A percentile compares a stretch with the other conserved stretches of the same genome.
Conservation (phyloP, 2,329 filamentous ascomycete species). For the Ophiostoma pallidulum region DNA sequence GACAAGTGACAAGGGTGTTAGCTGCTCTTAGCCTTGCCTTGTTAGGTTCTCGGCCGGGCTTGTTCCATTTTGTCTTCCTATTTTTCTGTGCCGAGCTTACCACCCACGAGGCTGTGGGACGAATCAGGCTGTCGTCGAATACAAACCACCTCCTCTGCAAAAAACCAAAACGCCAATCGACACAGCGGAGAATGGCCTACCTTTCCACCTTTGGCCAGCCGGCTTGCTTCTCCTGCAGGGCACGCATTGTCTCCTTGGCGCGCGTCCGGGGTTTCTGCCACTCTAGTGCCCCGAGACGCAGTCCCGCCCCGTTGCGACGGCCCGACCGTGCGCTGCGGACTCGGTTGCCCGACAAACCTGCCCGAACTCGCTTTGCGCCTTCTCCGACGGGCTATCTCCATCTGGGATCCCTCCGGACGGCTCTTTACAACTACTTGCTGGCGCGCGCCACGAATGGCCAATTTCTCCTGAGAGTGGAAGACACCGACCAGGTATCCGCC, state of each 20-base stretch:
- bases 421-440: constrained; percentile 91
- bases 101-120: no score
- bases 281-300: not conserved
- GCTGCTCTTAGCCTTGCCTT: no score
- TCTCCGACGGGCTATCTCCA: constrained; percentile 93
- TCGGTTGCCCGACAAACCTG: constrained; percentile 41
- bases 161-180: no score
- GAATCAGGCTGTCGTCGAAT: no score
- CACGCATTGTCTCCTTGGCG: not conserved
- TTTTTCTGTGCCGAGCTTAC: no score
- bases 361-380: constrained; percentile 81
- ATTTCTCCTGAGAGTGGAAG: constrained; percentile 85
- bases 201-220: constrained; percentile 2
- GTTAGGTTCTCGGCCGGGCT: no score
- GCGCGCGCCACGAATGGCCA: constrained; percentile 80
- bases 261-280: not conserved
- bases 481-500: constrained; percentile 70
- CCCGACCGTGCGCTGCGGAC: not conserved
- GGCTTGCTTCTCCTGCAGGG: constrained; percentile 4
- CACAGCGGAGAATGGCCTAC: no score
- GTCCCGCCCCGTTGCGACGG: not conserved
- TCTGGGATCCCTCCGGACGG: constrained; percentile 82
- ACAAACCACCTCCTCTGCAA: not conserved
- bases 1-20: no score
- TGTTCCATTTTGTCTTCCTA: no score